Base-by-base conservation (phyloP, 2,329 filamentous ascomycete genomes). In the Graphilbum sp. region DNA sequence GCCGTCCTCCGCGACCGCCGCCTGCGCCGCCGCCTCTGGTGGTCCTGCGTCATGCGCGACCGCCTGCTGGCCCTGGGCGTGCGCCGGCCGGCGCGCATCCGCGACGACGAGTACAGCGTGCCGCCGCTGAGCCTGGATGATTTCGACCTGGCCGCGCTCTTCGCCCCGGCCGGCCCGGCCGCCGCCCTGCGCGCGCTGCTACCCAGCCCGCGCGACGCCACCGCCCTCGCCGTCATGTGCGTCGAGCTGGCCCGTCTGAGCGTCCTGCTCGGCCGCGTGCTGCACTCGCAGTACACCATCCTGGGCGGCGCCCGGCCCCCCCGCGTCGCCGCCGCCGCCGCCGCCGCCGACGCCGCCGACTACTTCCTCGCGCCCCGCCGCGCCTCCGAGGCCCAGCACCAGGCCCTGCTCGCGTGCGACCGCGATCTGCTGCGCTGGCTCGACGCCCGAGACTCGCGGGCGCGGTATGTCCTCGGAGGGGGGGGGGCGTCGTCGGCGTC, bases 1-100 rank as follows among this genome's bases (percentile, higher is more conserved):
- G n/a, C n/a, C n/a, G n/a, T n/a, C n/a, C n/a, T n/a, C n/a, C n/a
- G 68, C 42, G 5, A 72, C 71, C 8, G 67, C 65, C 36, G 58
- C 78, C 40, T 37, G 2, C 78, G 75, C 72, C 78, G 77, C 52
- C 63, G 75, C 17, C 76, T 80, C 39, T 80, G 75, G 75, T 80
- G 75, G 75, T 75, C 70, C 34, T 75, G 71, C 8, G 78, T 77
- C 46, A 77, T 77, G 57, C 69, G 75, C 40, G 75, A 80, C 50
- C 67, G 74, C 17, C 59, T 79, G 20, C 76, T 80, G 38, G 74
- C 75, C 2, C 54, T 80, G 15, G 75, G 74, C 34, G 79, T 79
- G 72, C 64, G 75, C 34, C 65, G 75, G 39, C 75, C 75, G 10
- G 77, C 75, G 40, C 63, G 74, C 25, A 77, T 80, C 52, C 75